Evolutionary conservation across 257 asterid species (phyloP), one percentile per base, ranked within the genome.

Genomic region (Solanum pinnatisectum): DNA sequence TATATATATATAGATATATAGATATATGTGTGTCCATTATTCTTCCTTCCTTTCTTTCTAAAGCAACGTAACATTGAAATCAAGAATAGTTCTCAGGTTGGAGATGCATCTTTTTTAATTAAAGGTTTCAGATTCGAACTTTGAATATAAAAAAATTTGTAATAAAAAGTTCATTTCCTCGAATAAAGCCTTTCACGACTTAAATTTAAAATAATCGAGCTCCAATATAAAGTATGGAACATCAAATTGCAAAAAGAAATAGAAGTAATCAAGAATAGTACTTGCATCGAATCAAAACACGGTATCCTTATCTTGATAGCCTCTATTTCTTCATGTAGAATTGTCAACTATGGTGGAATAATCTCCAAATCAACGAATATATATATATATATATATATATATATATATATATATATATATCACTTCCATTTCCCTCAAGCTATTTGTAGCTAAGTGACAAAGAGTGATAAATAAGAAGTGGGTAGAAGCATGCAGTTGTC

Each of bases 161-260:
- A 11, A 42, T 42, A 42, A 3, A 1, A 11, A 42, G 14, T 42
- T 11, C 49, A 10, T 42, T 44, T 16, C 52, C 52, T 12, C 16
- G 5, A 49, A 14, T 46, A 49, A 49, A 15, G 3, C 1, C 0
- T 49, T 5, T 5, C 59, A 49, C 7, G 7, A 0, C 0, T 14
- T 15, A 15, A 49, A 49, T 49, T 49, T 15, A 49, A 0, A 49
- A 14, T 14, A 49, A 49, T 49, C 8, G 20, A 15, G 20, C 6
- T 14, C 0, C 6, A 49, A 49, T 49, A 15, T 49, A 1, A 15
- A 15, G 7, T 49, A 49, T 15, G 3, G 8, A 49, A 49, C 8
- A 5, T 0, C 8, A 15, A 49, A 2, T 46, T 14, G 59, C 2
- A 49, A 49, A 49, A 49, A 49, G 3, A 44, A 44, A 15, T 5